phyloP scores from a whole-genome alignment of 225 moss, liverwort and hornwort genomes.

The Anthoceros angustus region DNA sequence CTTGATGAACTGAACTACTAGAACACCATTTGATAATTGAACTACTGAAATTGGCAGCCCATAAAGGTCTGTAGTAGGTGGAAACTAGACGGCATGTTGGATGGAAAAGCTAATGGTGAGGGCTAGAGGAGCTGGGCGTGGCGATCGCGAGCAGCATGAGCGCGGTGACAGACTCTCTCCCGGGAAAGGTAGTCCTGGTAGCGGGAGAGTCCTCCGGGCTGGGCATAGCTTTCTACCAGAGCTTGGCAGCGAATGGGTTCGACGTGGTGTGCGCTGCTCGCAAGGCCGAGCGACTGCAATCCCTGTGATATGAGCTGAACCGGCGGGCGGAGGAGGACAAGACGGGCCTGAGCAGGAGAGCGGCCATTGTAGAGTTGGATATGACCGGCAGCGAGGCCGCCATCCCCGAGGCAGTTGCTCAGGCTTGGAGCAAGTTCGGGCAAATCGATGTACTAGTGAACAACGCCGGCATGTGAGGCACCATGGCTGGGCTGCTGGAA shows the following conservation, averaged over 20 bases:
- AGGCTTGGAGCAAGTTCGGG: constrained; percentile 58
- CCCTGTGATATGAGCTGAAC: constrained; percentile 51
- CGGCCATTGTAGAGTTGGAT: constrained; percentile 37
- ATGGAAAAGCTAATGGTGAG: too few relatives aligned
- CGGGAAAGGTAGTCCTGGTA: too few relatives aligned
- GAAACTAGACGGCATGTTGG: too few relatives aligned
- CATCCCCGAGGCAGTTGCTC: constrained; percentile 49
- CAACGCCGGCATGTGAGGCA: constrained; percentile 66
- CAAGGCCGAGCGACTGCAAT: constrained; percentile 35
- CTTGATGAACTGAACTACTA: too few relatives aligned
- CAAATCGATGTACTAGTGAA: constrained; percentile 58
- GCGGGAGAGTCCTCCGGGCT: constrained; percentile 87
- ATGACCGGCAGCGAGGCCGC: constrained; percentile 41
- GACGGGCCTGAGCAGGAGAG: constrained; percentile 21
- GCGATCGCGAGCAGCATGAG: too few relatives aligned
- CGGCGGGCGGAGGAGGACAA: constrained; percentile 5
- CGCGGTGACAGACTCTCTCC: too few relatives aligned
- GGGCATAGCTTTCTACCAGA: constrained; percentile 43
- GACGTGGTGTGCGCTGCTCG: constrained; percentile 52
- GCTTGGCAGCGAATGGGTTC: constrained; percentile 40
- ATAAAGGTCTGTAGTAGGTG: too few relatives aligned
- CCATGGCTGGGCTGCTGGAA: constrained; percentile 23
- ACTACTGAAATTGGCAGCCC: too few relatives aligned
- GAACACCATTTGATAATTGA: too few relatives aligned
- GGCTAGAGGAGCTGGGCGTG: too few relatives aligned